These are phyloP conservation scores for Diutina siamensis DNA, from an alignment of 1,139 yeast species.

Conservation along the genomic window DNA sequence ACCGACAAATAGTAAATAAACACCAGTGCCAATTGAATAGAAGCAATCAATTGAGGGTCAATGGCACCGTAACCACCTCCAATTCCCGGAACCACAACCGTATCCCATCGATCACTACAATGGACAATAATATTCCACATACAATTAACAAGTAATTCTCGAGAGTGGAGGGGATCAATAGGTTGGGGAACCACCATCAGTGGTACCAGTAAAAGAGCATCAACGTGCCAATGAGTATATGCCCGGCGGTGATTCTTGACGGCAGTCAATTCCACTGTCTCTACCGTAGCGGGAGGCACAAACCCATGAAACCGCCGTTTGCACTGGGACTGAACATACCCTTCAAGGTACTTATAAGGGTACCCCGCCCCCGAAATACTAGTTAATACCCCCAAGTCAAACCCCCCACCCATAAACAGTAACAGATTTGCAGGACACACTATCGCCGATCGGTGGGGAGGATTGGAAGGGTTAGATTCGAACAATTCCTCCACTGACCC, in stretches of 20 bases:
- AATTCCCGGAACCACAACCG: slow-evolving; percentile 18
- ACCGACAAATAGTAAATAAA: slow-evolving; percentile 12
- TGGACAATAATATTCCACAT: slow-evolving; percentile 15
- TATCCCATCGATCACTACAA: slow-evolving; percentile 7
- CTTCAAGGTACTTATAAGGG: slow-evolving; percentile 11
- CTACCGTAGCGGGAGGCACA: slow-evolving; percentile 10
- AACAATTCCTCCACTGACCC: neutral
- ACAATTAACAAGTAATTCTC: slow-evolving; percentile 11
- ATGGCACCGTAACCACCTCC: slow-evolving; percentile 20
- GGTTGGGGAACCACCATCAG: slow-evolving; percentile 12
- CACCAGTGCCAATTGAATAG: slow-evolving; percentile 15
- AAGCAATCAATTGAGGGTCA: slow-evolving; percentile 12
- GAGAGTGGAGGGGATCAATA: slow-evolving; percentile 4
- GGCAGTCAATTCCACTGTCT: slow-evolving; percentile 11
- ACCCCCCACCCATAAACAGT: slow-evolving; percentile 20
- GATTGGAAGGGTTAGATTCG: neutral
- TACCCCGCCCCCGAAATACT: slow-evolving; percentile 9
- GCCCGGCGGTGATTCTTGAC: slow-evolving; percentile 11
- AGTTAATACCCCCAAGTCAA: slow-evolving; percentile 15
- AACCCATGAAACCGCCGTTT: slow-evolving; percentile 13
- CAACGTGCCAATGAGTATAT: slow-evolving; percentile 6
- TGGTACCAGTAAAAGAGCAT: slow-evolving; percentile 8
- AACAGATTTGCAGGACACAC: slow-evolving; percentile 18
- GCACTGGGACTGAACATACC: slow-evolving; percentile 11
- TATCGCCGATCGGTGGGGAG: slow-evolving; percentile 9